Percentiles rank a stretch among this genome's conserved stretches.
Evolutionary conservation across 1,284 basidiomycete species (phyloP).

Genomic region (Meripilus lineatus): DNA sequence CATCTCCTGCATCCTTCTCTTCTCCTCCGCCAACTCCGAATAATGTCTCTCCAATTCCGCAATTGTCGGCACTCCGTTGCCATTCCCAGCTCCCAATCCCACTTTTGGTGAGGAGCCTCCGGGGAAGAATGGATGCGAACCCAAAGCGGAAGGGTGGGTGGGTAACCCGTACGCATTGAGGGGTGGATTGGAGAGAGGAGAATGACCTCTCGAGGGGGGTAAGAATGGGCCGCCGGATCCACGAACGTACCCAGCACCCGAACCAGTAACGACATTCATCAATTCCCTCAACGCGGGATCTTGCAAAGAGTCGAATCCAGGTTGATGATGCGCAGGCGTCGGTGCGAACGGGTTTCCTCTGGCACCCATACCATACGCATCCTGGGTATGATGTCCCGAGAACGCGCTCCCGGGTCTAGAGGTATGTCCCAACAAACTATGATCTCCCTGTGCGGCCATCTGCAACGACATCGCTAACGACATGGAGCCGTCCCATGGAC

Average conservation of each 20-base stretch:
- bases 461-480: background rate
- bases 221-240: slow-evolving; percentile 12
- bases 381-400: slow-evolving; percentile 10
- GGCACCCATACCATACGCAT: slow-evolving; percentile 22
- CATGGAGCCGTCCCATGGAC: slow-evolving; percentile 4
- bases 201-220: slow-evolving; percentile 63
- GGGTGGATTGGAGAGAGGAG: slow-evolving; percentile 41
- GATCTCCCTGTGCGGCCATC: background rate
- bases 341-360: slow-evolving; percentile 23
- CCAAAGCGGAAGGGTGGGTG: slow-evolving; percentile 23
- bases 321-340: slow-evolving; percentile 29
- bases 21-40: slow-evolving; percentile 53
- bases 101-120: slow-evolving; percentile 14
- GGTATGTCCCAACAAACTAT: no score
- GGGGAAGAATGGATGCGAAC: slow-evolving; percentile 17
- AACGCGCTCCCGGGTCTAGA: slow-evolving; percentile 10
- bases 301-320: slow-evolving; percentile 46
- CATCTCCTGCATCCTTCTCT: slow-evolving; percentile 62
- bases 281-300: slow-evolving; percentile 26
- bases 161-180: slow-evolving; percentile 36
- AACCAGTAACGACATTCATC: slow-evolving; percentile 26
- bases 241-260: slow-evolving; percentile 28
- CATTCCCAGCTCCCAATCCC: slow-evolving; percentile 15
- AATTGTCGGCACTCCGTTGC: slow-evolving; percentile 45
- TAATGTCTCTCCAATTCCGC: slow-evolving; percentile 69